phyloP scores from a whole-genome alignment of 148 eudicot species.

The Rhododendron kiyosumense region DNA sequence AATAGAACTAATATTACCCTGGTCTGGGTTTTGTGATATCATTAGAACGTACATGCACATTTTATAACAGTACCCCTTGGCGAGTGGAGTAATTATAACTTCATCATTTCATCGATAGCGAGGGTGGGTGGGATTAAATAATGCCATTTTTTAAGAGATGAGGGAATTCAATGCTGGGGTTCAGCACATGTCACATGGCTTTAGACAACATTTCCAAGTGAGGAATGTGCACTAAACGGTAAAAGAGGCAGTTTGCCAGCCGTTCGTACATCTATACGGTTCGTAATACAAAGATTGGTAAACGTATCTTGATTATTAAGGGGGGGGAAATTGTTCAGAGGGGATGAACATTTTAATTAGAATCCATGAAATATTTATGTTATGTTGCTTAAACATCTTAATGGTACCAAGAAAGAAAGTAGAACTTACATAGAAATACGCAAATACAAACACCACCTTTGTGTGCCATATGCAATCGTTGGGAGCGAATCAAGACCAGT shows the following conservation, averaged over 20 bases:
- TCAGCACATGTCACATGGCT: constrained; percentile 13
- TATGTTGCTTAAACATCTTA: neutral
- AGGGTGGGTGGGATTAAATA: constrained; percentile 2
- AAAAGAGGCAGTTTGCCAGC: constrained; percentile 4
- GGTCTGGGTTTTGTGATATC: neutral
- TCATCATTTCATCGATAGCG: neutral
- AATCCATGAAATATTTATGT: neutral
- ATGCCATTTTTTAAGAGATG: neutral
- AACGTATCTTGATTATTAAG: too few species aligned
- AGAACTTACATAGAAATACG: neutral
- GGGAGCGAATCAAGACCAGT: neutral
- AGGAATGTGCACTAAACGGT: constrained; percentile 11
- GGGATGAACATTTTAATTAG: neutral
- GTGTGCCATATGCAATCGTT: neutral
- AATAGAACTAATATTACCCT: neutral
- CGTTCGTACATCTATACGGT: neutral
- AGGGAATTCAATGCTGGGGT: constrained; percentile 2
- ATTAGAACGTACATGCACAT: neutral
- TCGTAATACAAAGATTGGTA: neutral
- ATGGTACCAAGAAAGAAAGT: neutral
- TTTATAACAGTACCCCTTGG: neutral
- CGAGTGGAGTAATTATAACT: neutral
- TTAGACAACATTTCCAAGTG: neutral
- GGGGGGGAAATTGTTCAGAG: neutral
- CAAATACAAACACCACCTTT: neutral